Base-by-base conservation (phyloP, 2,329 filamentous ascomycete genomes). In the Cladophialophora exuberans region DNA sequence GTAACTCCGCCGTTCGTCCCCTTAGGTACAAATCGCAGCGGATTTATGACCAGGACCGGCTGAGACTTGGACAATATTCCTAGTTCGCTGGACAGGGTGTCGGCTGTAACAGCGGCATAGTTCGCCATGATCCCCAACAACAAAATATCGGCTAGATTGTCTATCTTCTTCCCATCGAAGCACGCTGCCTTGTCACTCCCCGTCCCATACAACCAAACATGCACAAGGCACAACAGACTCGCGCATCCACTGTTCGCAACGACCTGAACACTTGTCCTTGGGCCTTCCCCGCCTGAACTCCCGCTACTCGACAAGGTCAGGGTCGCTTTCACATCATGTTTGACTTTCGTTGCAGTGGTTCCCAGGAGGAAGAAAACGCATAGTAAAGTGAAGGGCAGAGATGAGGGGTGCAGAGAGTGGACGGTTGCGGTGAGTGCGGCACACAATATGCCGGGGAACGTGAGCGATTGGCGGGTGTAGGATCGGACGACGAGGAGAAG, bases 1-100 rank as follows among this genome's bases (percentile, higher is more conserved):
- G 90, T 95, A 6, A 99, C 89, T 13, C 93, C 94, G 26, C 94
- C 94, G 68, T 99, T 99, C 36, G 94, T 97, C 45, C 94, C 94
- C 1, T 83, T 87, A 0, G 94, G 92, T 0, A 97, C 94, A 61
- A 83, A 81, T 56, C 88, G 86, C 13, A 81, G 84, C 28, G 46
- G 46, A 11, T 89, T 92, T 3, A 90, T 97, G 68, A 99, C 93
- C 31, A 99, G 83, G 30, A 92, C 85, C 6, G 94, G 94, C 39
- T 83, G 76, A 20, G 81, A 81, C 56, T 80, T 83, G 5, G 92
- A 88, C 10, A 99, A 79, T 53, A 99, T 99, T 11, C 94, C 94
- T 17, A 99, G 84, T 75, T 99, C 94, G 9, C 91, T 96, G 54
- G 89, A 92, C 70, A 97, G 94, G 0, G 94, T 99, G 71, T 99